Base-by-base conservation (phyloP, 805 yeast genomes). In the Candida xiaguanensis region DNA sequence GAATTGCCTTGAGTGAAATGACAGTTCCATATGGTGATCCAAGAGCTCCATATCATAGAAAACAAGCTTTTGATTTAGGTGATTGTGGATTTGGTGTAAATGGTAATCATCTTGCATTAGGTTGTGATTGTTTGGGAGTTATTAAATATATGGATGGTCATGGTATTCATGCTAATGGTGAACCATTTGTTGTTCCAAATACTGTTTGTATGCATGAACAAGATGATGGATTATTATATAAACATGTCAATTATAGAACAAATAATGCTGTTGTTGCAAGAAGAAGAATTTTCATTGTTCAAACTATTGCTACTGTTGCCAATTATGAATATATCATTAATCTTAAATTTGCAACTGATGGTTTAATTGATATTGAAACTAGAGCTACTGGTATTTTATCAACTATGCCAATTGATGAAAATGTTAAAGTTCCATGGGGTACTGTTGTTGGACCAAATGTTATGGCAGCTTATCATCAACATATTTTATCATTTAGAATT, bases 1-100 rank as follows among this genome's bases (percentile, higher is more conserved):
- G 93, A 66, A 60, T 83, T 34, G 74, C 89, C 2, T 64, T 84
- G 50, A 77, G 85, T 40, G 95, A 85, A 64, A 85, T 85, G 95
- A 84, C 91, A 29, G 95, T 85, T 47, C 93, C 93, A 24, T 85
- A 85, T 56, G 90, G 87, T 59, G 91, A 85, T 59, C 88, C 90
- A 54, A 74, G 91, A 63, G 59, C 63, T 44, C 93, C 93, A 47
- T 81, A 73, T 67, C 89, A 83, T 65, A 77, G 91, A 74, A 85
- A 85, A 67, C 90, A 83, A 68, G 93, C 93, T 24, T 85, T 85
- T 50, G 93, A 85, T 62, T 72, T 85, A 55, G 93, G 93, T 59
- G 93, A 85, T 62, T 77, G 84, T 67, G 93, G 95, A 15, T 84
- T 84, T 47, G 93, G 93, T 62, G 75, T 70, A 47, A 75, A 71